phyloP scores from a whole-genome alignment of 1,139 yeast genomes.

The Zygoascus sp. region DNA sequence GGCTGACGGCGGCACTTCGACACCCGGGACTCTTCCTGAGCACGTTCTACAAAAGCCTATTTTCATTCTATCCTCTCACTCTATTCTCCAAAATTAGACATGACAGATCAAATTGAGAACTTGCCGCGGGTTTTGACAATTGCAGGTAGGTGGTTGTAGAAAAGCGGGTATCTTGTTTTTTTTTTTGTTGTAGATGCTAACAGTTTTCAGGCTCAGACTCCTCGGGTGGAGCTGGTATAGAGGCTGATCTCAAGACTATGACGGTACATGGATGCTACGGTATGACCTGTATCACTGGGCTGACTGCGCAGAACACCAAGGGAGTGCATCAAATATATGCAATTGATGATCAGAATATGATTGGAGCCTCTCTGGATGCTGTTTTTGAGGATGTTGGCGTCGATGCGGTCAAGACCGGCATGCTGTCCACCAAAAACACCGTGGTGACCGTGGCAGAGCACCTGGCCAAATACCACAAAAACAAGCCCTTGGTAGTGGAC shows the following conservation, averaged over 20 bases:
- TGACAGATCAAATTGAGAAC: background rate
- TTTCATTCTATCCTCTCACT: background rate
- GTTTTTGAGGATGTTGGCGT: constrained; percentile 61
- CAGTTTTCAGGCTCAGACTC: constrained; percentile 61
- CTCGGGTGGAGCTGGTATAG: constrained; percentile 95
- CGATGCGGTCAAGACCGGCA: constrained; percentile 76
- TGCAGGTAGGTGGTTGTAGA: constrained; percentile 21
- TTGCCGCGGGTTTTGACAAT: constrained; percentile 25
- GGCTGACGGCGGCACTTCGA: background rate
- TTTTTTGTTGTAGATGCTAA: constrained; percentile 4
- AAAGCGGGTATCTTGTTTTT: background rate
- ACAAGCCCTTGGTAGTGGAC: constrained; percentile 51
- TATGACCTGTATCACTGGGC: constrained; percentile 71
- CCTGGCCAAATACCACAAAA: constrained; percentile 33
- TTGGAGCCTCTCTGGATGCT: constrained; percentile 48
- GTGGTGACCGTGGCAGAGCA: constrained; percentile 41
- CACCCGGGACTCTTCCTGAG: background rate
- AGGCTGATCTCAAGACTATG: constrained; percentile 84
- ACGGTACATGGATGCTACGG: constrained; percentile 78
- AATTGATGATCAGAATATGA: constrained; percentile 43
- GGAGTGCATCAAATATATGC: constrained; percentile 51
- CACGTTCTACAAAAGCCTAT: background rate
- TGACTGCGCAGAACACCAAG: constrained; percentile 72
- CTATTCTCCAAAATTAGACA: background rate
- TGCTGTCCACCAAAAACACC: constrained; percentile 60